These are phyloP conservation scores for Tetrahymena borealis DNA, from an alignment of 73 alveolate species.

Conservation along the genomic window DNA sequence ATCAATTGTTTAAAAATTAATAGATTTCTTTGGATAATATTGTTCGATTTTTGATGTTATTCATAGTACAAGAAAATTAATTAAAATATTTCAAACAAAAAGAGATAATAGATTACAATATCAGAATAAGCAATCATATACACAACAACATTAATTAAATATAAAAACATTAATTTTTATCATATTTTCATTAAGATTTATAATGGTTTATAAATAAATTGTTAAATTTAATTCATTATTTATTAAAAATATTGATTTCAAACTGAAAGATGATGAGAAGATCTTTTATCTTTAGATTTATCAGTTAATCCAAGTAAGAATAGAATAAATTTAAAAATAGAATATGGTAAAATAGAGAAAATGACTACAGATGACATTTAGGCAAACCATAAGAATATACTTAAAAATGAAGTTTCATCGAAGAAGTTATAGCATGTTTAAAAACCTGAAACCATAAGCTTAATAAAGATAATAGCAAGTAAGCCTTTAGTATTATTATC, in stretches of 20 bases:
- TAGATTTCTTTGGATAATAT: no score
- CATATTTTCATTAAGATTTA: no score
- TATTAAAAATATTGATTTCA: background rate
- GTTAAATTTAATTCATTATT: background rate
- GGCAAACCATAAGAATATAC: background rate
- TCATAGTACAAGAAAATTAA: no score
- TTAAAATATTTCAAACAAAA: no score
- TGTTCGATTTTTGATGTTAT: no score
- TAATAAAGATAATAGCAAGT: background rate
- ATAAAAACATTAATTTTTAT: no score
- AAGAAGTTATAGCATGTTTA: background rate
- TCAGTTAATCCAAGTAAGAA: background rate
- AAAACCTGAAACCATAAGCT: background rate
- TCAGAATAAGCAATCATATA: no score
- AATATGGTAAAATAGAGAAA: background rate
- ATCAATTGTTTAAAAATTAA: no score
- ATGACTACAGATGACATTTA: background rate
- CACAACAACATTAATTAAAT: background rate
- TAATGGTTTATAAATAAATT: background rate
- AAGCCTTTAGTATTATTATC: background rate
- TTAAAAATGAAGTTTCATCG: background rate
- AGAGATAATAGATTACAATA: background rate
- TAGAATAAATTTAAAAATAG: background rate
- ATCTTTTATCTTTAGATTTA: background rate
- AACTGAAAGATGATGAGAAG: background rate